A percentile compares a stretch with the other conserved stretches of the same genome.
Conservation (phyloP, 345 rosid genomes). For the Dipteronia dyeriana region DNA sequence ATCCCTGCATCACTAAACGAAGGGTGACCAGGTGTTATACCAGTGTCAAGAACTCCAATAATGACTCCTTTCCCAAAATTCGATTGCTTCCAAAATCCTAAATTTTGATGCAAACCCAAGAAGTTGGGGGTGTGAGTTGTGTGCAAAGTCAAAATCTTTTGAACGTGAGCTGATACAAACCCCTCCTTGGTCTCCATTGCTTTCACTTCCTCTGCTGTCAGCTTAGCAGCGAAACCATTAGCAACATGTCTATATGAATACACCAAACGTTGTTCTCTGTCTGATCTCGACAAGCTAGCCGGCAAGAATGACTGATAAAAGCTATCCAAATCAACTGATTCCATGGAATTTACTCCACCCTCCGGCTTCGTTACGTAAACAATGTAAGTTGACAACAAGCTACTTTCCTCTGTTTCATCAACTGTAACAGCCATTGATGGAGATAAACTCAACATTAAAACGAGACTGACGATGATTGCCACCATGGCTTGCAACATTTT, state of each 20-base stretch:
- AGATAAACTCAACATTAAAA: slow-evolving; percentile 22
- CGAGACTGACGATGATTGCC: slow-evolving; percentile 15
- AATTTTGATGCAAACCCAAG: slow-evolving; percentile 43
- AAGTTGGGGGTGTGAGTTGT: slow-evolving; percentile 55
- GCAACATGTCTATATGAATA: slow-evolving; percentile 38
- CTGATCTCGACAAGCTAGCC: slow-evolving; percentile 10
- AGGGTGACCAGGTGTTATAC: slow-evolving; percentile 54
- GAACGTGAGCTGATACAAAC: slow-evolving; percentile 36
- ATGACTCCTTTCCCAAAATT: slow-evolving; percentile 52
- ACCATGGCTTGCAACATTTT: slow-evolving; percentile 12
- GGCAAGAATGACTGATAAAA: slow-evolving; percentile 46
- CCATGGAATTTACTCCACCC: not conserved
- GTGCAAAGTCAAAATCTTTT: slow-evolving; percentile 36
- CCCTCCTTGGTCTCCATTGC: slow-evolving; percentile 43
- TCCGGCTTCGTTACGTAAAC: slow-evolving; percentile 32
- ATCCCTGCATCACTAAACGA: slow-evolving; percentile 46
- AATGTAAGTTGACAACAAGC: slow-evolving; percentile 32
- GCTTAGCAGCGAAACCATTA: slow-evolving; percentile 57
- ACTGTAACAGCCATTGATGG: slow-evolving; percentile 12
- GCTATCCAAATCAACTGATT: slow-evolving; percentile 18
- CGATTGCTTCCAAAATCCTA: slow-evolving; percentile 44
- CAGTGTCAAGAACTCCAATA: slow-evolving; percentile 54
- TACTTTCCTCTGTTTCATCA: not conserved
- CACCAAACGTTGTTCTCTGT: slow-evolving; percentile 31
- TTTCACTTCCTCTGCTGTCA: slow-evolving; percentile 47